phyloP scores from a whole-genome alignment of 495 filamentous ascomycete species.

The Tuber melanosporum region DNA sequence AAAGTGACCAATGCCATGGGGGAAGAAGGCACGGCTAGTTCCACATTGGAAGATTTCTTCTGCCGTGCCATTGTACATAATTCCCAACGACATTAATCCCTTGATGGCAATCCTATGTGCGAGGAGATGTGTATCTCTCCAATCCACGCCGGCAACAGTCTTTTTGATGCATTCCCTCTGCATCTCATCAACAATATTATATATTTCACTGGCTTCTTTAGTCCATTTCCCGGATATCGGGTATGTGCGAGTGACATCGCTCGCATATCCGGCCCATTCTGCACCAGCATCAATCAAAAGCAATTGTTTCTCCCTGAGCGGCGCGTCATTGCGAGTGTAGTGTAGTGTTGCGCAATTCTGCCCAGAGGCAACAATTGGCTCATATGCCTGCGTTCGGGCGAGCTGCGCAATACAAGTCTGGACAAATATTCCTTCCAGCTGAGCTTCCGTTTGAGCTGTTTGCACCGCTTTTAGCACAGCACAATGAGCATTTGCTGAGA shows the following conservation, averaged over 20 bases:
- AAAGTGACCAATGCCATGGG: constrained; percentile 85
- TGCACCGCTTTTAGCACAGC: constrained; percentile 57
- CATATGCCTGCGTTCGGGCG: constrained; percentile 74
- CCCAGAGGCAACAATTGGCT: constrained; percentile 76
- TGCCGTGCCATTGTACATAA: constrained; percentile 54
- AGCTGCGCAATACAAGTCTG: constrained; percentile 61
- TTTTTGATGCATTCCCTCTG: constrained; percentile 67
- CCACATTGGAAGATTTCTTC: constrained; percentile 62
- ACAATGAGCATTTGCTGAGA: constrained; percentile 68
- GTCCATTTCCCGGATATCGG: constrained; percentile 63
- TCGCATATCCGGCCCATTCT: constrained; percentile 83
- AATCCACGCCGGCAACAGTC: constrained; percentile 60
- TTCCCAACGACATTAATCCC: constrained; percentile 63
- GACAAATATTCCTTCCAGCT: constrained; percentile 71
- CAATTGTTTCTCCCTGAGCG: constrained; percentile 59
- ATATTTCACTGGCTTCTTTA: constrained; percentile 60
- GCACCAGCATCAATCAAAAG: constrained; percentile 78
- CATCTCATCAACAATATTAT: constrained; percentile 72
- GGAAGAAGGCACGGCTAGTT: constrained; percentile 74
- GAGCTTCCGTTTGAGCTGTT: constrained; percentile 64
- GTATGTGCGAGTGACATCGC: constrained; percentile 82
- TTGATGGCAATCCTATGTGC: constrained; percentile 66
- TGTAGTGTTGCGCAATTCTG: constrained; percentile 75
- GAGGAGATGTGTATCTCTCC: constrained; percentile 60
- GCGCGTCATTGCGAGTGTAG: constrained; percentile 70